Percentiles rank a stretch among this genome's conserved stretches.
Conservation (phyloP, 2,329 filamentous ascomycete genomes). For the Lomentospora prolificans region DNA sequence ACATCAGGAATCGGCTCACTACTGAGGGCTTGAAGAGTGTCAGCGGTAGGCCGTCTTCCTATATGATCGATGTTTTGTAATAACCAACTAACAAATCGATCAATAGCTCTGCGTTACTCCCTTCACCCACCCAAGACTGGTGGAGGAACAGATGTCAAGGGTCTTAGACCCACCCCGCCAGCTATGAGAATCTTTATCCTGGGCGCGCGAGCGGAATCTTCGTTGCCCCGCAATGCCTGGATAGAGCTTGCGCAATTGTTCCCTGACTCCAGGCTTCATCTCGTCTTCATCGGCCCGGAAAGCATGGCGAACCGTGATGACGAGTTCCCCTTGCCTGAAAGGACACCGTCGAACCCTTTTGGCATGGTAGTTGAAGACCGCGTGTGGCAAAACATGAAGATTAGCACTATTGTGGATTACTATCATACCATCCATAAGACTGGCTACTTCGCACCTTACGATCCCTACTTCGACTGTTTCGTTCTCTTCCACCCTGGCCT, state of each 20-base stretch:
- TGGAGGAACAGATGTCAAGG: slow-evolving; percentile 63
- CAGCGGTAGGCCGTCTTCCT: slow-evolving; percentile 53
- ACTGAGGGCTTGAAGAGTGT: slow-evolving; percentile 87
- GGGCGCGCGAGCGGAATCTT: slow-evolving; percentile 94
- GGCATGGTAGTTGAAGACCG: slow-evolving; percentile 91
- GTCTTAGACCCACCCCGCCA: slow-evolving; percentile 73
- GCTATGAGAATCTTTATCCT: slow-evolving; percentile 88
- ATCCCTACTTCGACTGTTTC: slow-evolving; percentile 97
- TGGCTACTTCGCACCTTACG: slow-evolving; percentile 84
- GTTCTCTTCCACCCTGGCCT: slow-evolving; percentile 94
- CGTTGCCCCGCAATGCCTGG: slow-evolving; percentile 88
- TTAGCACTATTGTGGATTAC: slow-evolving; percentile 95
- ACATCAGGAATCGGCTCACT: slow-evolving; percentile 66
- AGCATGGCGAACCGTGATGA: slow-evolving; percentile 89
- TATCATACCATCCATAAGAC: slow-evolving; percentile 94
- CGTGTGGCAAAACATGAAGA: slow-evolving; percentile 82
- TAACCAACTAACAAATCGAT: background rate
- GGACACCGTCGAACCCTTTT: slow-evolving; percentile 80
- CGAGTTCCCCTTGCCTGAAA: slow-evolving; percentile 82
- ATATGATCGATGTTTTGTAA: too few relatives aligned
- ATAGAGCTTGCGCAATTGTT: slow-evolving; percentile 90
- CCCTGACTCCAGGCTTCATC: slow-evolving; percentile 78
- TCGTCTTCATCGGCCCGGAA: slow-evolving; percentile 93
- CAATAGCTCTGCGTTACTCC: slow-evolving; percentile 75
- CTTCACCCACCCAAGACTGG: slow-evolving; percentile 80